Percentiles rank a stretch among this genome's conserved stretches.
Conservation (phyloP, 2,329 filamentous ascomycete species). For the Fusarium goolgardi region DNA sequence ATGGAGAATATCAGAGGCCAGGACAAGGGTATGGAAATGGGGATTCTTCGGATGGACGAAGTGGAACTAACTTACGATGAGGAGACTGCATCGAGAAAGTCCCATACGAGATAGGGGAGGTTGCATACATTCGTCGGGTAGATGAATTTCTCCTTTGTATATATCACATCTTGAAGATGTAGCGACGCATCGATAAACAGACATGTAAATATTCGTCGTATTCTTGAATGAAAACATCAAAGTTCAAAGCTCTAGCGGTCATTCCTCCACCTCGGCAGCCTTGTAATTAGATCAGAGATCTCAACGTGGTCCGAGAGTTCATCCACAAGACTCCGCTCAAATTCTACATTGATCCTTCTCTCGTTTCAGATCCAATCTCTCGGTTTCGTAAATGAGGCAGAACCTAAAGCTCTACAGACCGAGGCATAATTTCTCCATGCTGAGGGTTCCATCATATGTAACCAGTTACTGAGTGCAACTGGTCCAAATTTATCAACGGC, state of each 20-base stretch:
- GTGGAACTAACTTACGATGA: conserved; percentile 13
- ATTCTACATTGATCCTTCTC: not conserved
- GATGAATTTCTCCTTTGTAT: not conserved
- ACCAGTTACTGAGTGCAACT: not conserved
- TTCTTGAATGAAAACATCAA: not conserved
- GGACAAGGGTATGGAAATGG: conserved; percentile 18
- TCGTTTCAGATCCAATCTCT: not conserved
- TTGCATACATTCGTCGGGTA: not conserved
- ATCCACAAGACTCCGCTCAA: not conserved
- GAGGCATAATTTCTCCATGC: not conserved
- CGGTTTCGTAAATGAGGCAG: not conserved
- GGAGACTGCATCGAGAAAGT: not conserved
- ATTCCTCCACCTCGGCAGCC: not conserved
- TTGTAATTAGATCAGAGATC: not conserved
- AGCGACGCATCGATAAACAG: too few relatives aligned
- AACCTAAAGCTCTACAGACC: not conserved
- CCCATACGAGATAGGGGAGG: not conserved
- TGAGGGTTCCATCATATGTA: not conserved
- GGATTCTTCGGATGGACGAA: conserved; percentile 23
- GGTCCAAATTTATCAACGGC: not conserved
- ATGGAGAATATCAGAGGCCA: conserved; percentile 20
- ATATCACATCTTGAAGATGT: too few relatives aligned
- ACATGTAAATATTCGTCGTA: too few relatives aligned
- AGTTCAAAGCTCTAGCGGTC: rapidly evolving
- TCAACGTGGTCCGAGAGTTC: not conserved